Evolutionary conservation across 2,329 filamentous ascomycete genomes (phyloP), one percentile per base, ranked within the genome.

Genomic region (Hyphodiscus sp.): DNA sequence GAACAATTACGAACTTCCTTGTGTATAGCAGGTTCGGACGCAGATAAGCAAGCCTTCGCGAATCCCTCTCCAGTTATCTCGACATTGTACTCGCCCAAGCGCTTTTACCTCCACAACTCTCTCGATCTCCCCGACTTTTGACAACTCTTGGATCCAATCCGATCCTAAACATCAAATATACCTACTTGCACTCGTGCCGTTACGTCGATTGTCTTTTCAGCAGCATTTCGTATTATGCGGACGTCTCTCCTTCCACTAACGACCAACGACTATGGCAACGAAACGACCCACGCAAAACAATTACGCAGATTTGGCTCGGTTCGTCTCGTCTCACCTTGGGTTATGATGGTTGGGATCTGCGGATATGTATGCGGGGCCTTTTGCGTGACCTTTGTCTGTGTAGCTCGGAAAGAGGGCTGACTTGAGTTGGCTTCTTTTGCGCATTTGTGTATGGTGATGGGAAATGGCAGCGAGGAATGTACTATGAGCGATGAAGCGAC

Each of bases 21-120:
- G 78, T 82, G 76, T 81, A 74, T 82, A 87, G 79, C 88, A 95
- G 90, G 86, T 95, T 95, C 86, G 89, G 90, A 79, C 88, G 91
- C 77, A 89, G 90, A 87, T 95, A 91, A 84, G 58, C 63, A 62
- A 53, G 55, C 44, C 52, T 59, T 60, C 52, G 53, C 62, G 59
- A 61, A 58, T 59, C 57, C 55, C 61, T 52, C 57, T 60, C 59
- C 60, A 63, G 53, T 62, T n/a, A 50, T 47, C 41, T 57, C 57
- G 58, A 63, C 58, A 62, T 58, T 55, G 49, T 56, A 58, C 63
- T 58, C 61, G 54, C 59, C 53, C 51, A 38, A 45, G 49, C 46
- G 52, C 56, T 52, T 57, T 56, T 50, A 53, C 51, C 47, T 49
- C 45, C 51, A 54, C 26, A 46, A 20, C 45, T 53, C 45, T 49